Evolutionary conservation across 169 alveolate genomes (phyloP), one percentile per base, ranked within the genome.

Genomic region (Theileria equi): DNA sequence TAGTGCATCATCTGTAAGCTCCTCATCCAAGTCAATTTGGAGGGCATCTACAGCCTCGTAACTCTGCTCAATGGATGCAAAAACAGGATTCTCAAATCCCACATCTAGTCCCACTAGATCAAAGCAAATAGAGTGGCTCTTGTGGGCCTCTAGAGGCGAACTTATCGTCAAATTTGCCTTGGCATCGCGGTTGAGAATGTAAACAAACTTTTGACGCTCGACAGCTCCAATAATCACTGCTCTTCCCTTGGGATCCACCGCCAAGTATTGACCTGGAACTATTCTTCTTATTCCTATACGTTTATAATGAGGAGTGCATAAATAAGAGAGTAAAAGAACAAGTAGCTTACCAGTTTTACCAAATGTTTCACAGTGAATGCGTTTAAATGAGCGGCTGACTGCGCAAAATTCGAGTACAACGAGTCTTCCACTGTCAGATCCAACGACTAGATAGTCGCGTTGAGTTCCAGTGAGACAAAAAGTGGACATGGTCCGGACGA

Each of bases 171-270:
- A 82, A 65, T 91, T 90, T 41, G 95, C 97, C 61, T 91, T 84
- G 57, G 81, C 78, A 73, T 98, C 99, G 54, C 99, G 72, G 82
- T 94, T 96, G 50, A 98, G 85, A 34, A 97, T 95, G 86, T 96
- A 98, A 8, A 97, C 99, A 55, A 96, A 96, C 89, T 98, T 98
- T 80, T 94, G 97, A 53, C 97, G 93, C 88, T 98, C 99, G 11
- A 96, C 92, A 5, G 99, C 99, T 13, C 98, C 98, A 17, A 97
- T 88, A 98, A 97, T 96, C 40, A 97, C 82, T 0, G 99, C 98
- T 63, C 99, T 91, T 13, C 99, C 99, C 85, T 95, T 96, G 5
- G 99, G 99, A 81, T 98, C 99, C 28, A 95, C 98, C 10, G 98
- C 99, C 40, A 98, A 80, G 89, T 95, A 97, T 76, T 97, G 98